Conservation (phyloP, 768 basidiomycete genomes). For the Boletellus ananas region DNA sequence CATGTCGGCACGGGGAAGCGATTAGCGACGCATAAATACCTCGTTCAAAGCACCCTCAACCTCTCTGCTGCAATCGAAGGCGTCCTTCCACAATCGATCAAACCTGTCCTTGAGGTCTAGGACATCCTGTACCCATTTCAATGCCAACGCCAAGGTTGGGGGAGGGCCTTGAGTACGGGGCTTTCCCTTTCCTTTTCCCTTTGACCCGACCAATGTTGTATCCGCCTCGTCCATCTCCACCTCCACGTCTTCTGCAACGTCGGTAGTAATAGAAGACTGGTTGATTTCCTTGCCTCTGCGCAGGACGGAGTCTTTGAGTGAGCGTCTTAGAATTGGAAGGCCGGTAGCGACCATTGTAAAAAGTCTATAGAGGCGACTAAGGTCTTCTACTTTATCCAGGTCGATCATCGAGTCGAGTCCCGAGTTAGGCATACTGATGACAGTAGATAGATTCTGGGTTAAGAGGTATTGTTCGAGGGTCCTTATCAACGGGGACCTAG, state of each 20-base stretch:
- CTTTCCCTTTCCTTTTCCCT: constrained; percentile 57
- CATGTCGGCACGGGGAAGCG: constrained; percentile 1
- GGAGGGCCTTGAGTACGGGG: constrained; percentile 39
- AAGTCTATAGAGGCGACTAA: constrained; percentile 75
- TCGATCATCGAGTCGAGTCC: constrained; percentile 89
- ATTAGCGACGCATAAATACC: constrained; percentile 40
- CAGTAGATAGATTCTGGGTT: constrained; percentile 65
- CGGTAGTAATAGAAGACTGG: constrained; percentile 45
- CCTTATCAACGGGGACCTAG: constrained; percentile 59
- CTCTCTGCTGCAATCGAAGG: constrained; percentile 70
- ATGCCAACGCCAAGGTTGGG: constrained; percentile 54
- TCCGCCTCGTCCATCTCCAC: constrained; percentile 35
- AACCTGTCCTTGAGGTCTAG: constrained; percentile 91
- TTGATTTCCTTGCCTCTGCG: constrained; percentile 80
- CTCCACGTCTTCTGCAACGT: constrained; percentile 33
- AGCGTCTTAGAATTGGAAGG: constrained; percentile 55
- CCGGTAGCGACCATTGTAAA: constrained; percentile 68
- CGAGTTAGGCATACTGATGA: constrained; percentile 77
- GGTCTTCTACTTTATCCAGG: constrained; percentile 67
- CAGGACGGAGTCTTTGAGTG: constrained; percentile 68
- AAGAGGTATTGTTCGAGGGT: constrained; percentile 80
- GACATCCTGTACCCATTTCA: constrained; percentile 93
- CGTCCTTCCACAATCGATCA: constrained; percentile 65
- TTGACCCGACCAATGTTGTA: constrained; percentile 32
- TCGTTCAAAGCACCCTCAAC: constrained; percentile 82